Evolutionary conservation across 2,329 filamentous ascomycete species (phyloP).

Genomic region (Diaporthe citriasiana): DNA sequence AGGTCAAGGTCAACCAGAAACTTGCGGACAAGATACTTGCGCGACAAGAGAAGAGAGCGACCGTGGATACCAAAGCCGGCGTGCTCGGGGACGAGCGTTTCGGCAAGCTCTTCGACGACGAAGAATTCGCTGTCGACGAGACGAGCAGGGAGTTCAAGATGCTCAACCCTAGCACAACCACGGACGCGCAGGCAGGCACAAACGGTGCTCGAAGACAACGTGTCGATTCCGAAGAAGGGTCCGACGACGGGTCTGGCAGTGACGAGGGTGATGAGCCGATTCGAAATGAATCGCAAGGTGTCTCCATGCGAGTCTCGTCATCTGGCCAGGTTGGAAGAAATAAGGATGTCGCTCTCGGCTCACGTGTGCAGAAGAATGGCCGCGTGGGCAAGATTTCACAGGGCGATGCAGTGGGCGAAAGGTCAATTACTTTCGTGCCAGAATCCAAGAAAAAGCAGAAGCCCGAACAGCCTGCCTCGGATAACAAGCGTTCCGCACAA

Average conservation of each 20-base stretch:
- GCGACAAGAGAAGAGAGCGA: constrained; percentile 71
- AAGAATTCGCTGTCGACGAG: constrained; percentile 94
- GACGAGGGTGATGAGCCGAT: constrained; percentile 54
- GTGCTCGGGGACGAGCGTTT: constrained; percentile 90
- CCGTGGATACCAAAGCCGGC: constrained; percentile 71
- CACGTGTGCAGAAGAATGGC: constrained; percentile 65
- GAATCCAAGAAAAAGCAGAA: constrained; percentile 67
- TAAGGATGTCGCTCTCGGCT: constrained; percentile 70
- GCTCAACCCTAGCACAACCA: constrained; percentile 87
- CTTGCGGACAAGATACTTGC: constrained; percentile 81
- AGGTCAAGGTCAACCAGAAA: constrained; percentile 95
- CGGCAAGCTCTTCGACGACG: constrained; percentile 88
- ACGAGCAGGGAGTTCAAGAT: constrained; percentile 86
- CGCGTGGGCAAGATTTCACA: constrained; percentile 60
- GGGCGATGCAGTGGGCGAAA: constrained; percentile 71
- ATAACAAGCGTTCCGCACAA: constrained; percentile 54
- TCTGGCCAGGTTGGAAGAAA: constrained; percentile 71
- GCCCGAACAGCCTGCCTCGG: constrained; percentile 51
- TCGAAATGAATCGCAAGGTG: constrained; percentile 52
- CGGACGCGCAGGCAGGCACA: constrained; percentile 53
- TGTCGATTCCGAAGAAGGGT: constrained; percentile 52
- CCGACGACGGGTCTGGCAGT: constrained; percentile 60
- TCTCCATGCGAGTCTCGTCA: constrained; percentile 78
- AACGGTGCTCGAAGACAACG: constrained; percentile 54
- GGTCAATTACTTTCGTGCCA: constrained; percentile 81